These are phyloP conservation scores for Geotrichum siamense DNA, from an alignment of 1,139 yeast genomes.

Conservation along the genomic window DNA sequence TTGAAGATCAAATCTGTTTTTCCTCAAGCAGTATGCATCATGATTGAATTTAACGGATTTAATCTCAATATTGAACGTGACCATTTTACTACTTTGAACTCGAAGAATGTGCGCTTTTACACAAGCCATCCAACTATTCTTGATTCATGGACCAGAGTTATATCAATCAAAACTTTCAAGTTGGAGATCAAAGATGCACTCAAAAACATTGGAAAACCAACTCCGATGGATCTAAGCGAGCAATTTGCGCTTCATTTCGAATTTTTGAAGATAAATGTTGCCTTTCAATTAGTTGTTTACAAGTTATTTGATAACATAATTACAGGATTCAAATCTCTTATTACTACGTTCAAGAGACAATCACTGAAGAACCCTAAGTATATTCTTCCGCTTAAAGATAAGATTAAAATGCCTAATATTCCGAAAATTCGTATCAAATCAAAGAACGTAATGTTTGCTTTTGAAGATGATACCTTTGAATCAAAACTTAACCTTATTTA, in stretches of 20 bases:
- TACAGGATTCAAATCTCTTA: conserved; percentile 52
- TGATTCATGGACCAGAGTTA: conserved; percentile 38
- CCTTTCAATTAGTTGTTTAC: conserved; percentile 59
- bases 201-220: conserved; percentile 12
- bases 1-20: conserved; percentile 42
- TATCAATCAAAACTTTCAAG: conserved; percentile 30
- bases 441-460: conserved; percentile 41
- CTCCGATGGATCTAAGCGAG: conserved; percentile 14
- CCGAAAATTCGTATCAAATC: conserved; percentile 51
- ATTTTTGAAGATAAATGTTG: conserved; percentile 40
- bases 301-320: conserved; percentile 59
- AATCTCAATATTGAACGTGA: conserved; percentile 32
- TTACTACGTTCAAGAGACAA: conserved; percentile 50
- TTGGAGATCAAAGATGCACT: conserved; percentile 22
- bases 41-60: conserved; percentile 45
- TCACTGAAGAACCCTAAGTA: conserved; percentile 36
- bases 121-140: conserved; percentile 50
- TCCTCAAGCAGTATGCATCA: conserved; percentile 46
- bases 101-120: conserved; percentile 43
- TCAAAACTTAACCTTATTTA: conserved; percentile 64
- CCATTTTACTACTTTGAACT: conserved; percentile 30
- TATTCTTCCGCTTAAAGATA: conserved; percentile 37
- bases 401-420: conserved; percentile 32
- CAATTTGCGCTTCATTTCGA: conserved; percentile 29
- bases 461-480: conserved; percentile 88